Conservation (phyloP, 306 rosid species). For the Trichosanthes truncata region DNA sequence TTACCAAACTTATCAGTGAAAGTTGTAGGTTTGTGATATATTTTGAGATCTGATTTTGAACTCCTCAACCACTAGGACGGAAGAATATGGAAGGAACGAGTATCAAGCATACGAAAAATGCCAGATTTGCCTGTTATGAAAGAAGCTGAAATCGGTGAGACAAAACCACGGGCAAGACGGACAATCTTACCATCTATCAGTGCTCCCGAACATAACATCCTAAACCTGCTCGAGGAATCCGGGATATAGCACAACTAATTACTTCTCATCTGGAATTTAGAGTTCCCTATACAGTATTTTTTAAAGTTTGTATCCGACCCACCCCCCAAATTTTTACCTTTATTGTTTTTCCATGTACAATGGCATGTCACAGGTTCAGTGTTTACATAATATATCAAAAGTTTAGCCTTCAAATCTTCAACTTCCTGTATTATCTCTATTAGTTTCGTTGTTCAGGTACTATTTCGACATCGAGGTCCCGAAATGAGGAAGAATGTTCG, state of each 20-base stretch:
- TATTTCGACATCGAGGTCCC: background rate
- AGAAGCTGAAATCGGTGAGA: slow-evolving; percentile 41
- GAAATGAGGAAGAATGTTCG: background rate
- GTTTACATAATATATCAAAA: slow-evolving; percentile 8
- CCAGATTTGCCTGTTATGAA: slow-evolving; percentile 70
- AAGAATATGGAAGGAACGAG: slow-evolving; percentile 91
- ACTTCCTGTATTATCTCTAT: background rate
- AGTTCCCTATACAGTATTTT: slow-evolving; percentile 5
- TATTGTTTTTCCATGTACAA: slow-evolving; percentile 9
- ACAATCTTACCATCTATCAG: slow-evolving; percentile 76
- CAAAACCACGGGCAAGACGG: slow-evolving; percentile 39
- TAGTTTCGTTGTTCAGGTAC: background rate
- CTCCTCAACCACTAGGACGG: slow-evolving; percentile 55
- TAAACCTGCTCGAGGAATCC: slow-evolving; percentile 84
- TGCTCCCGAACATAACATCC: slow-evolving; percentile 82
- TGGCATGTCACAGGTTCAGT: slow-evolving; percentile 3
- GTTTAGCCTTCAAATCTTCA: background rate
- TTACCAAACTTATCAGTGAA: background rate
- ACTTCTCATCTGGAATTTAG: slow-evolving; percentile 13
- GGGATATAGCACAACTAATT: slow-evolving; percentile 45
- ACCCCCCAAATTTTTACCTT: background rate
- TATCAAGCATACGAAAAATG: slow-evolving; percentile 56
- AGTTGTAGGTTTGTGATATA: slow-evolving; percentile 18
- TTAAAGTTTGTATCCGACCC: background rate
- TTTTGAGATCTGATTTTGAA: slow-evolving; percentile 8